Percentiles rank a stretch among this genome's conserved stretches.
phyloP scores from a whole-genome alignment of 345 rosid species.

The Linum usitatissimum region DNA sequence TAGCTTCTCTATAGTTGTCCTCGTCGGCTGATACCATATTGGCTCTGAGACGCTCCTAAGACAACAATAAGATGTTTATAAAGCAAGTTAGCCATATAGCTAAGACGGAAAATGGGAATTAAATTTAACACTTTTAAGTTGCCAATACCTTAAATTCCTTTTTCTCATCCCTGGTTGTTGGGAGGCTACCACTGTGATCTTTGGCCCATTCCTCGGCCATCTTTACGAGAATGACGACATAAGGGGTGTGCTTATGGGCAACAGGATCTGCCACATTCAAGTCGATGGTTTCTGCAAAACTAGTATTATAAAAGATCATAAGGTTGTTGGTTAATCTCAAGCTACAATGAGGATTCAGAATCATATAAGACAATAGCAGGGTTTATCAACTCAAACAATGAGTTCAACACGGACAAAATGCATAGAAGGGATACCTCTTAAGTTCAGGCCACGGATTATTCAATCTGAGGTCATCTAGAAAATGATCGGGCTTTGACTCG shows the following conservation, averaged over 20 bases:
- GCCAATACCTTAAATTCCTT: constrained; percentile 65
- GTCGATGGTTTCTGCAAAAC: constrained; percentile 74
- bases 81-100: not conserved
- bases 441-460: constrained; percentile 96
- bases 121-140: constrained; percentile 12
- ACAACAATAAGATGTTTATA: constrained; percentile 11
- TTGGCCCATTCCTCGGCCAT: constrained; percentile 75
- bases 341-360: constrained; percentile 6
- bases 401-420: not conserved
- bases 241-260: constrained; percentile 89
- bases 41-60: constrained; percentile 71
- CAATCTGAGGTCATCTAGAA: constrained; percentile 84
- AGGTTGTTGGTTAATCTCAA: constrained; percentile 5
- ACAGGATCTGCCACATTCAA: constrained; percentile 61
- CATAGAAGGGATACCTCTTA: constrained; percentile 28
- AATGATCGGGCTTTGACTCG: constrained; percentile 97
- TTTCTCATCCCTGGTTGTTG: constrained; percentile 82
- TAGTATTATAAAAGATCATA: constrained; percentile 14
- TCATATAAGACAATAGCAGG: not conserved
- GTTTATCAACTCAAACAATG: constrained; percentile 2
- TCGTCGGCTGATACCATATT: constrained; percentile 63
- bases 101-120: constrained; percentile 10
- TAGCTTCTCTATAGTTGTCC: constrained; percentile 92
- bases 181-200: constrained; percentile 61
- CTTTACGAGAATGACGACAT: constrained; percentile 77